Evolutionary conservation across 176 grass and related monocot species (phyloP), one percentile per base, ranked within the genome.

Genomic region (Aegilops bicornis): DNA sequence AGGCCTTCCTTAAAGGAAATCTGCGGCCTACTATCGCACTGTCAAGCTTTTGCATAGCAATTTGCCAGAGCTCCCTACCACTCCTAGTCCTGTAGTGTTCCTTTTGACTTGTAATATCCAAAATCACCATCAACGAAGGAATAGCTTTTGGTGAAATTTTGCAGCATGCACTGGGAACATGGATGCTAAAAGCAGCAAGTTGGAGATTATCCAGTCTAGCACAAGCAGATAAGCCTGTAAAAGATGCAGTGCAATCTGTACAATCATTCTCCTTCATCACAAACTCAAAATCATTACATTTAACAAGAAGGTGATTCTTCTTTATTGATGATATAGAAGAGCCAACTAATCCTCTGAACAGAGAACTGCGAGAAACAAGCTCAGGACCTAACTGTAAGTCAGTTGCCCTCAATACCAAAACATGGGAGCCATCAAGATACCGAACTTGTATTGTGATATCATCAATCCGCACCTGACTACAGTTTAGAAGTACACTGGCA

Each of bases 21-120:
- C 77, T 88, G 24, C 8, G 78, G 48, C 64, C 2, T 52, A 84
- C 33, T 76, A 81, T 30, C 60, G 73, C 68, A 14, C 12, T 79
- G 59, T 11, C 78, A 85, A 93, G 16, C 73, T 88, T 92, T 70
- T 74, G 79, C 73, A 76, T 84, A 50, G 88, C 91, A 33, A 84
- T 82, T 66, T 84, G 74, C 94, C 94, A 97, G 42, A 97, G 88
- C 84, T 87, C 94, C 82, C 81, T 84, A 13, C 94, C 89, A 31
- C 77, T 97, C 88, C 87, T 93, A 77, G 85, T 32, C 61, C 56
- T 47, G 45, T 87, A 77, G 24, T 78, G 80, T 83, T 87, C 87
- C 80, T 88, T 87, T 37, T 85, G 79, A n/a, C 76, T 91, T 78
- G 85, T 69, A 82, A 89, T 91, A 64, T 93, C 81, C 82, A 89